Percentiles rank a stretch among this genome's conserved stretches.
Evolutionary conservation across 345 rosid genomes (phyloP).

Genomic region (Aurinia saxatilis): DNA sequence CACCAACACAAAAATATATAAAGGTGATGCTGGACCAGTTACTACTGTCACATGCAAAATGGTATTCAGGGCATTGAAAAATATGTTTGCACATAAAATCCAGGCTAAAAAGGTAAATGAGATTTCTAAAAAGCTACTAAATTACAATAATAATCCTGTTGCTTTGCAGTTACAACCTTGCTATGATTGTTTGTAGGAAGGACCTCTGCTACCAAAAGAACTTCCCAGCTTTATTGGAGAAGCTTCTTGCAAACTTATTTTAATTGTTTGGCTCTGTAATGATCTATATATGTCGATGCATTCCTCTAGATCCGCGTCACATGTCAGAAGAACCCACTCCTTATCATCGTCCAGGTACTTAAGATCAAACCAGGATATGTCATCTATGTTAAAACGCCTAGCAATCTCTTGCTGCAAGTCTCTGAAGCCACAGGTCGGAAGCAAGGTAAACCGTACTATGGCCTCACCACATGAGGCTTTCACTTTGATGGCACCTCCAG

Average conservation of each 20-base stretch:
- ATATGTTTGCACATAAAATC: constrained; percentile 4
- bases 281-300: constrained; percentile 59
- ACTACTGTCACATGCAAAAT: constrained; percentile 13
- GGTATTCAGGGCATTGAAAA: constrained; percentile 9
- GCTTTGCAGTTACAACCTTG: neutral
- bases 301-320: constrained; percentile 80
- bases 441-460: constrained; percentile 56
- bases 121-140: constrained; percentile 10
- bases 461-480: constrained; percentile 65
- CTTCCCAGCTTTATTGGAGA: constrained; percentile 28
- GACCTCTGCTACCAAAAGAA: constrained; percentile 25
- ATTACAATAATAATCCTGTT: neutral
- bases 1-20: constrained; percentile 6
- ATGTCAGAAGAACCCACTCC: constrained; percentile 71
- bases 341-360: constrained; percentile 63
- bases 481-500: constrained; percentile 32
- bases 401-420: constrained; percentile 59
- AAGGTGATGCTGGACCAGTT: constrained; percentile 3
- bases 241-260: constrained; percentile 44
- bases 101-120: neutral
- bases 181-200: constrained; percentile 11
- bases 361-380: constrained; percentile 38
- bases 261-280: constrained; percentile 44
- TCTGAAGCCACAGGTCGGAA: constrained; percentile 40
- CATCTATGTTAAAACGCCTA: constrained; percentile 42